Percentiles rank a stretch among this genome's conserved stretches.
phyloP scores from a whole-genome alignment of 2,329 filamentous ascomycete genomes.

The Cytospora piceae region DNA sequence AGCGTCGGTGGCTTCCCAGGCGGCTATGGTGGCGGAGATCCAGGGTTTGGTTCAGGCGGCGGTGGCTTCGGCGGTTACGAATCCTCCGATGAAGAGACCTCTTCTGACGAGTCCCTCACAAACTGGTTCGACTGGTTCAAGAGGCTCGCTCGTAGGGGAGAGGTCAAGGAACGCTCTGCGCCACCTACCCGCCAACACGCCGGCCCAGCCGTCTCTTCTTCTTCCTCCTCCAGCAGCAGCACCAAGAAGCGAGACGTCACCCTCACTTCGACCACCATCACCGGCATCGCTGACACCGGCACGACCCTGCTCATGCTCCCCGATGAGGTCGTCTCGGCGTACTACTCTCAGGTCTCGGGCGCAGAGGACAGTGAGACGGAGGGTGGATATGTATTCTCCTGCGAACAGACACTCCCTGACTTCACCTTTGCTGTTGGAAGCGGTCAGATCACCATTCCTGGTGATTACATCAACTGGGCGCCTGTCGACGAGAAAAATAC shows the following conservation, averaged over 20 bases:
- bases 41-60: not conserved
- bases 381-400: slow-evolving; percentile 50
- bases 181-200: not conserved
- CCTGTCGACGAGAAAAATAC: slow-evolving; percentile 31
- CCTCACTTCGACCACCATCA: slow-evolving; percentile 36
- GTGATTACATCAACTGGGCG: slow-evolving; percentile 44
- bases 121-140: slow-evolving; percentile 10
- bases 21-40: not conserved
- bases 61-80: not conserved
- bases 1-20: not conserved
- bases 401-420: slow-evolving; percentile 46
- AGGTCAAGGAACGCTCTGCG: not conserved
- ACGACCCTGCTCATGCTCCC: slow-evolving; percentile 54
- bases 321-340: slow-evolving; percentile 46
- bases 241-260: slow-evolving; percentile 18
- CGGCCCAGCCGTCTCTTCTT: not conserved
- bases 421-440: slow-evolving; percentile 48
- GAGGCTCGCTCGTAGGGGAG: slow-evolving; percentile 6
- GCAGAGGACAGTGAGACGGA: slow-evolving; percentile 41
- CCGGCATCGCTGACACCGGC: slow-evolving; percentile 54
- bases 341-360: slow-evolving; percentile 48
- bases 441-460: slow-evolving; percentile 47
- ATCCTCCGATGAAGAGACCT: not conserved
- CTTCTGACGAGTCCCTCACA: not conserved
- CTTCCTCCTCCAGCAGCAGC: slow-evolving; percentile 19